Evolutionary conservation across 257 asterid species (phyloP).

Genomic region (Ligustrum vulgare): DNA sequence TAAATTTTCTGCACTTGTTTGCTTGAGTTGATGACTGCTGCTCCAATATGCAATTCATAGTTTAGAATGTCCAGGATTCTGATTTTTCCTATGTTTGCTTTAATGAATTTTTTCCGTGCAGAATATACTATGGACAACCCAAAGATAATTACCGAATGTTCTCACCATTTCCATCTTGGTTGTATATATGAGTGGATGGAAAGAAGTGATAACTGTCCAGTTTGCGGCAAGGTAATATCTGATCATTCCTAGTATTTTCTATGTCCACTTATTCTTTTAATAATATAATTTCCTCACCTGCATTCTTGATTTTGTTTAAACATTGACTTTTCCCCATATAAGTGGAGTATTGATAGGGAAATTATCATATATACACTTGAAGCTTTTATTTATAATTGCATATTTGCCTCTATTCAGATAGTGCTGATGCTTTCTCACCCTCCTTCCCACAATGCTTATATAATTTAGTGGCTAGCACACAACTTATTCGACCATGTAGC

Average conservation of each 20-base stretch:
- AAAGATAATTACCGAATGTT: slow-evolving; percentile 74
- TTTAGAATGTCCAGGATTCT: background rate
- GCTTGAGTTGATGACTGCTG: background rate
- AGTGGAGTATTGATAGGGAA: background rate
- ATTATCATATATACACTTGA: background rate
- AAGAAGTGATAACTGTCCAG: slow-evolving; percentile 93
- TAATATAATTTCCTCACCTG: background rate
- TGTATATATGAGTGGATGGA: slow-evolving; percentile 99
- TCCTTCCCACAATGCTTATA: background rate
- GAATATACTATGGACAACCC: slow-evolving; percentile 88
- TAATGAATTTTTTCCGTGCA: slow-evolving; percentile 35
- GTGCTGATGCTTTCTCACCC: background rate
- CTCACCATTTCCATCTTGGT: slow-evolving; percentile 94
- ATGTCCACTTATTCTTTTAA: background rate
- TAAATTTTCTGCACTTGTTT: slow-evolving; percentile 4
- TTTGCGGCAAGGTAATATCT: slow-evolving; percentile 77
- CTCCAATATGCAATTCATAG: background rate
- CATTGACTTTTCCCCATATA: background rate
- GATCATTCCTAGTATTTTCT: background rate
- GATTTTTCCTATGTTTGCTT: slow-evolving; percentile 16
- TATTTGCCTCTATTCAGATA: background rate
- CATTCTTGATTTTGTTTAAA: slow-evolving; percentile 10
- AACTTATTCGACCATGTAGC: background rate
- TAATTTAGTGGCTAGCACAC: background rate
- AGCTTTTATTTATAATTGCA: background rate